These are phyloP conservation scores for Handroanthus guayacan DNA, from an alignment of 257 asterid species.

Conservation along the genomic window DNA sequence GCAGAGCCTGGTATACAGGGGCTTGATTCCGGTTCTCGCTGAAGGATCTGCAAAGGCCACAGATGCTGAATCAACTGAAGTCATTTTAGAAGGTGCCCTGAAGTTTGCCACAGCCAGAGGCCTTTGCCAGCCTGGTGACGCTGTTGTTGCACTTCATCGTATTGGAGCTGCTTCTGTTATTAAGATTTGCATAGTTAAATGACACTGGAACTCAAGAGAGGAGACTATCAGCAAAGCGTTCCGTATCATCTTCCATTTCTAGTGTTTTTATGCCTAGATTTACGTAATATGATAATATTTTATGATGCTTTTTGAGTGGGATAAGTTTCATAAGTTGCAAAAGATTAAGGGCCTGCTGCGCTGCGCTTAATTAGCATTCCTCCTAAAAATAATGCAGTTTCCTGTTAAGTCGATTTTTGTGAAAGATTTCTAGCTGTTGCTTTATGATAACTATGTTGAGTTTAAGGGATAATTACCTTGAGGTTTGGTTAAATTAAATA, in stretches of 20 bases:
- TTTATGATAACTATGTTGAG: background rate
- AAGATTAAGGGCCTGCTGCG: background rate
- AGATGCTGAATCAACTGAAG: slow-evolving; percentile 80
- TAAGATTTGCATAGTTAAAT: slow-evolving; percentile 74
- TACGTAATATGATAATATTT: too few species aligned
- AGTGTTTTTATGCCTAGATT: background rate
- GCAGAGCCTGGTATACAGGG: slow-evolving; percentile 84
- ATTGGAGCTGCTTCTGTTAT: slow-evolving; percentile 79
- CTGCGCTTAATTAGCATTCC: background rate
- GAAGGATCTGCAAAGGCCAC: slow-evolving; percentile 87
- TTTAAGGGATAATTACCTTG: too few species aligned
- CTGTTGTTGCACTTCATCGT: slow-evolving; percentile 81
- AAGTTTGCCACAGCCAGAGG: slow-evolving; percentile 57
- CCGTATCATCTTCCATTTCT: background rate
- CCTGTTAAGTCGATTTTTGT: background rate
- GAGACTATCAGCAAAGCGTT: too few species aligned
- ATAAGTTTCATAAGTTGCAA: background rate
- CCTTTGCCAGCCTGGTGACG: slow-evolving; percentile 76
- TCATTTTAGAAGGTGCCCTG: slow-evolving; percentile 67
- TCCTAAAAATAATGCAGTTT: background rate
- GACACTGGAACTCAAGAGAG: background rate
- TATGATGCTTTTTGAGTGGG: background rate
- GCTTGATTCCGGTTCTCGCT: slow-evolving; percentile 78
- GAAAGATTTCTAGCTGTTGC: background rate
- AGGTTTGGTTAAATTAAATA: too few species aligned